Conservation (phyloP, 306 rosid genomes). For the Parietaria judaica region DNA sequence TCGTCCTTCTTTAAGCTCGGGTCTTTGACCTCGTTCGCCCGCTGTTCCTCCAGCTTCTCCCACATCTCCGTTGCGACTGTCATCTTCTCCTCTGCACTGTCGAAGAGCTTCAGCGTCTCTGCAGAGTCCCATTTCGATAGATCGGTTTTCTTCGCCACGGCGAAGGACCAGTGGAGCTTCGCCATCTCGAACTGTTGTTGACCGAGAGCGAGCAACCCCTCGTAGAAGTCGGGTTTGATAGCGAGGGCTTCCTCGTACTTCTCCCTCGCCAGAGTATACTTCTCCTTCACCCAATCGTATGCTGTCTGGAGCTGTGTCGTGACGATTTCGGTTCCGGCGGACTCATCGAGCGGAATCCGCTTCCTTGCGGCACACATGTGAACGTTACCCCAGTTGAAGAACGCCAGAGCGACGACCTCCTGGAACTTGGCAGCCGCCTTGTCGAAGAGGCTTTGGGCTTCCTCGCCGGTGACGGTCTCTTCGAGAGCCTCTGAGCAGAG, state of each 20-base stretch:
- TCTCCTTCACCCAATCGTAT: slow-evolving; percentile 94
- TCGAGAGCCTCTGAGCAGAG: slow-evolving; percentile 97
- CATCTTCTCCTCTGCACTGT: slow-evolving; percentile 91
- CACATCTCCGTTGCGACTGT: slow-evolving; percentile 93
- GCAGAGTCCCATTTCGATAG: slow-evolving; percentile 61
- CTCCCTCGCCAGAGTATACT: slow-evolving; percentile 76
- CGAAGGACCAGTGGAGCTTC: slow-evolving; percentile 94
- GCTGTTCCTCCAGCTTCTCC: slow-evolving; percentile 93
- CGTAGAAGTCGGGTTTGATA: slow-evolving; percentile 91
- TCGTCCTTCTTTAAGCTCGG: slow-evolving; percentile 84
- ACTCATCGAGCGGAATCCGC: slow-evolving; percentile 83
- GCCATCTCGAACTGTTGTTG: slow-evolving; percentile 98
- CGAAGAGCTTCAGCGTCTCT: slow-evolving; percentile 67
- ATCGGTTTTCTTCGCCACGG: slow-evolving; percentile 82
- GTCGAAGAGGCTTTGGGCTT: slow-evolving; percentile 81
- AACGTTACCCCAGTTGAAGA: slow-evolving; percentile 97
- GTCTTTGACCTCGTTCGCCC: slow-evolving; percentile 73
- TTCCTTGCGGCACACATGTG: slow-evolving; percentile 97
- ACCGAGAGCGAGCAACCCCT: slow-evolving; percentile 85
- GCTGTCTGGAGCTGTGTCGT: slow-evolving; percentile 80
- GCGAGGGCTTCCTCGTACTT: slow-evolving; percentile 83
- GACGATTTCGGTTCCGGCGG: slow-evolving; percentile 66
- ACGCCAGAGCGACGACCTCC: slow-evolving; percentile 97
- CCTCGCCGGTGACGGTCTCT: slow-evolving; percentile 92
- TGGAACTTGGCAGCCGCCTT: slow-evolving; percentile 95